Percentiles rank a stretch among this genome's conserved stretches.
Evolutionary conservation across 73 alveolate species (phyloP).

Genomic region (Effrenium voratum): DNA sequence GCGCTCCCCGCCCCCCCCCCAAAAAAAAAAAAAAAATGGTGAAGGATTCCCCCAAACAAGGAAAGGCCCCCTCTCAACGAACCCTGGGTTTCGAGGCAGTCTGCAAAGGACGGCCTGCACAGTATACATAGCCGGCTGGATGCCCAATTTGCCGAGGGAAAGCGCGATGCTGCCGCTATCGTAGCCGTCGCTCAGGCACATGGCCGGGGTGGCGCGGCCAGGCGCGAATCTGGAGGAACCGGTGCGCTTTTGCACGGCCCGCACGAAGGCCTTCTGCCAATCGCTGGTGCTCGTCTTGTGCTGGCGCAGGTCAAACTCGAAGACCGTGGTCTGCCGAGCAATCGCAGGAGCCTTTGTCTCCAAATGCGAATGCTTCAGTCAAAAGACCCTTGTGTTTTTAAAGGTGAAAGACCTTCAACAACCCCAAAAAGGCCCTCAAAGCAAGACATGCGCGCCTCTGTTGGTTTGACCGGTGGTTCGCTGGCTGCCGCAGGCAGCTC

Average conservation of each 20-base stretch:
- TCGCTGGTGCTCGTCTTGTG: conserved; percentile 30
- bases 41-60: too few species aligned
- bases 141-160: conserved; percentile 43
- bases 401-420: too few species aligned
- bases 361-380: too few species aligned
- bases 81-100: too few species aligned
- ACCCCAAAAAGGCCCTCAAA: too few species aligned
- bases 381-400: too few species aligned
- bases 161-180: conserved; percentile 72
- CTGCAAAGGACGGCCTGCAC: too few species aligned
- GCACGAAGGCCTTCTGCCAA: conserved; percentile 28
- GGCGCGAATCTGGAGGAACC: conserved; percentile 22
- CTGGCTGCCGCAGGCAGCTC: not conserved
- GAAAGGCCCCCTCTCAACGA: too few species aligned
- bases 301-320: conserved; percentile 64
- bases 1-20: too few species aligned
- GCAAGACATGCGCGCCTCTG: too few species aligned
- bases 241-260: conserved; percentile 56
- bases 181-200: conserved; percentile 86
- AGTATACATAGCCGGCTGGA: conserved; percentile 62
- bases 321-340: not conserved
- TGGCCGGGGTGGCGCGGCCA: conserved; percentile 59
- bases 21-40: too few species aligned
- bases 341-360: not conserved
- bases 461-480: not conserved